phyloP scores from a whole-genome alignment of 2,329 filamentous ascomycete genomes.

The Rutstroemia sp. region DNA sequence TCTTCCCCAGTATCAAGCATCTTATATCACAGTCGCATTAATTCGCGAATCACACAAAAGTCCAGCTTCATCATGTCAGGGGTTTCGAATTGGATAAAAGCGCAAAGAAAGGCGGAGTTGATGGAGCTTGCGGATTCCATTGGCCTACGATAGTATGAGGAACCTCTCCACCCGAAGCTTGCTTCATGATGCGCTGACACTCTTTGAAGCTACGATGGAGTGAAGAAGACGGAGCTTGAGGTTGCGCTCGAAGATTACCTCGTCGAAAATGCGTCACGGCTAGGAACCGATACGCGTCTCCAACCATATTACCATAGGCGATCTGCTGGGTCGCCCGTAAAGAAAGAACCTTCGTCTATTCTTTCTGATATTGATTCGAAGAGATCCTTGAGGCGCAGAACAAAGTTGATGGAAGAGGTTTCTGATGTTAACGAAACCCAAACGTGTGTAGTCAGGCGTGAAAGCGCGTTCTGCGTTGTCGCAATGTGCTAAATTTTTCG shows the following conservation, averaged over 20 bases:
- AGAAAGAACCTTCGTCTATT: constrained; percentile 41
- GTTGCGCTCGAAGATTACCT: constrained; percentile 66
- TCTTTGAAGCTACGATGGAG: constrained; percentile 52
- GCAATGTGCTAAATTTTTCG: constrained; percentile 14
- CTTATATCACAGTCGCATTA: neutral
- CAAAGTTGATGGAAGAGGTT: constrained; percentile 36
- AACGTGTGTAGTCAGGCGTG: constrained; percentile 22
- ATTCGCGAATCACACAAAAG: neutral
- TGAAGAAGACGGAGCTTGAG: constrained; percentile 77
- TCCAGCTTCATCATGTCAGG: constrained; percentile 48
- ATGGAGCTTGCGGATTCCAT: constrained; percentile 64
- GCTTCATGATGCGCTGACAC: constrained; percentile 12
- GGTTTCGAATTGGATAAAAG: constrained; percentile 65
- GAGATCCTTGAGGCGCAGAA: constrained; percentile 40
- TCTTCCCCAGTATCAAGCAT: neutral
- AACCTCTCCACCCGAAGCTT: constrained; percentile 7
- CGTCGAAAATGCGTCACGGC: constrained; percentile 57
- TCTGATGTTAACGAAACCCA: constrained; percentile 7
- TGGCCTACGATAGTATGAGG: constrained; percentile 64
- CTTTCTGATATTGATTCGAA: constrained; percentile 30
- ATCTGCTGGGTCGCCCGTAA: constrained; percentile 55
- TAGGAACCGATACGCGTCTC: constrained; percentile 57
- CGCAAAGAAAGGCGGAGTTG: constrained; percentile 77
- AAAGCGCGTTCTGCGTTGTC: constrained; percentile 13
- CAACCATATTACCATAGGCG: constrained; percentile 69